phyloP scores from a whole-genome alignment of 805 yeast species.

The Danielia oregonensis region DNA sequence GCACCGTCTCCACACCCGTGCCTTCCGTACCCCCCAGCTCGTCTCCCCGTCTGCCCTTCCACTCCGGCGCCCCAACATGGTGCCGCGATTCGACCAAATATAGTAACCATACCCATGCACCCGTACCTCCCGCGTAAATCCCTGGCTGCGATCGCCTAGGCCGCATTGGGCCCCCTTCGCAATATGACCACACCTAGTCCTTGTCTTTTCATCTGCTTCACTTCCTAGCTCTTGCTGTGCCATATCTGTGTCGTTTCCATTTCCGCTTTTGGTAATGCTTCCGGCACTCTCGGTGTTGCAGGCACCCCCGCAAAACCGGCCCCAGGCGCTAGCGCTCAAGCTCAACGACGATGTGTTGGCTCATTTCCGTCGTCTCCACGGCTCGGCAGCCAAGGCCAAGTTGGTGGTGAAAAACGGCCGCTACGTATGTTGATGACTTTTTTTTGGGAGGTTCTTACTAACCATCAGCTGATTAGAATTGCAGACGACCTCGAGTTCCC shows the following conservation, averaged over 20 bases:
- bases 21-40: background rate
- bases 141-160: slow-evolving; percentile 6
- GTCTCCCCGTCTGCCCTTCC: too few relatives aligned
- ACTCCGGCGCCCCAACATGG: too few relatives aligned
- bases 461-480: slow-evolving; percentile 27
- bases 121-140: slow-evolving; percentile 10
- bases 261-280: slow-evolving; percentile 1
- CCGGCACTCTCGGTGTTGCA: slow-evolving; percentile 12
- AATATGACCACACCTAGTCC: too few relatives aligned
- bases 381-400: slow-evolving; percentile 20
- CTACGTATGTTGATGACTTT: slow-evolving; percentile 22
- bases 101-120: too few relatives aligned
- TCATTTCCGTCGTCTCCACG: slow-evolving; percentile 20
- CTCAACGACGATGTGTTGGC: slow-evolving; percentile 25
- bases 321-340: slow-evolving; percentile 26
- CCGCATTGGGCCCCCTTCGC: slow-evolving; percentile 8
- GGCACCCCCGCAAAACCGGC: slow-evolving; percentile 16
- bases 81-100: too few relatives aligned
- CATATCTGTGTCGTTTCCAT: slow-evolving; percentile 1
- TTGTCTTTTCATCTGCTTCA: slow-evolving; percentile 3
- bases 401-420: slow-evolving; percentile 36
- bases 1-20: slow-evolving; percentile 1
- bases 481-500: slow-evolving; percentile 27
- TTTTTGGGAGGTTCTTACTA: slow-evolving; percentile 12
- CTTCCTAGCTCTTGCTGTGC: slow-evolving; percentile 2